Conservation (phyloP, 352 stramenopile genomes). For the Phytophthora sojae region DNA sequence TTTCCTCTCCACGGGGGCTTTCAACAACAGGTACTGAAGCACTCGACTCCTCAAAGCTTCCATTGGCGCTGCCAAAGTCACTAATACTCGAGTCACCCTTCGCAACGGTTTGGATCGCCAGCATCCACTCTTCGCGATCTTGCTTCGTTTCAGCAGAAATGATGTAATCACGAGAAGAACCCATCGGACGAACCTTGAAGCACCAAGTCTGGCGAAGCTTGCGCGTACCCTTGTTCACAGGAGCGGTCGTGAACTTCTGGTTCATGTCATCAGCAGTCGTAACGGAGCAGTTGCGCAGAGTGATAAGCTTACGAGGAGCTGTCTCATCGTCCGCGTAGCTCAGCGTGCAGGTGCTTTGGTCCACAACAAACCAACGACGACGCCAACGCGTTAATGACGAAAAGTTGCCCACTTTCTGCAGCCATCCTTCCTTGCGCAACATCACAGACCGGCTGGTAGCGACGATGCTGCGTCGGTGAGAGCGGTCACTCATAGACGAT, state of each 20-base stretch:
- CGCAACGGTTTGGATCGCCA: slow-evolving; percentile 73
- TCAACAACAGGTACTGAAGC: slow-evolving; percentile 12
- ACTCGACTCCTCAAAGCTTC: slow-evolving; percentile 14
- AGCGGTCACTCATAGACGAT: slow-evolving; percentile 21
- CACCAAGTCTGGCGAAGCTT: slow-evolving; percentile 86
- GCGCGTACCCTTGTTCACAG: slow-evolving; percentile 87
- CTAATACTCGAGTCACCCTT: slow-evolving; percentile 5
- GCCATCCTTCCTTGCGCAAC: slow-evolving; percentile 79
- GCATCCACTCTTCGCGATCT: slow-evolving; percentile 86
- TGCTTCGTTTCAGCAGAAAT: slow-evolving; percentile 86
- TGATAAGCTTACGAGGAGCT: slow-evolving; percentile 66
- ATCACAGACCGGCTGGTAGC: slow-evolving; percentile 36
- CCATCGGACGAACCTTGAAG: slow-evolving; percentile 84
- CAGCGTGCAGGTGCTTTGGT: slow-evolving; percentile 72
- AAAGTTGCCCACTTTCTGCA: slow-evolving; percentile 77
- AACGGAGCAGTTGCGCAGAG: slow-evolving; percentile 68
- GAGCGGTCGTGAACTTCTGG: slow-evolving; percentile 83
- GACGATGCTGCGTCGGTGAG: slow-evolving; percentile 30
- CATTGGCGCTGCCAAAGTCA: neutral
- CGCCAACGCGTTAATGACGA: slow-evolving; percentile 72
- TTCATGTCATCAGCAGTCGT: slow-evolving; percentile 82
- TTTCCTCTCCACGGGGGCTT: slow-evolving; percentile 45
- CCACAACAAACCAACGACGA: slow-evolving; percentile 73
- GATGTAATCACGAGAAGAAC: slow-evolving; percentile 83
- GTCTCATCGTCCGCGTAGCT: slow-evolving; percentile 75